A percentile compares a stretch with the other conserved stretches of the same genome.
Evolutionary conservation across 129 eudicot species (phyloP).

Genomic region (Gnaphalium uliginosum): DNA sequence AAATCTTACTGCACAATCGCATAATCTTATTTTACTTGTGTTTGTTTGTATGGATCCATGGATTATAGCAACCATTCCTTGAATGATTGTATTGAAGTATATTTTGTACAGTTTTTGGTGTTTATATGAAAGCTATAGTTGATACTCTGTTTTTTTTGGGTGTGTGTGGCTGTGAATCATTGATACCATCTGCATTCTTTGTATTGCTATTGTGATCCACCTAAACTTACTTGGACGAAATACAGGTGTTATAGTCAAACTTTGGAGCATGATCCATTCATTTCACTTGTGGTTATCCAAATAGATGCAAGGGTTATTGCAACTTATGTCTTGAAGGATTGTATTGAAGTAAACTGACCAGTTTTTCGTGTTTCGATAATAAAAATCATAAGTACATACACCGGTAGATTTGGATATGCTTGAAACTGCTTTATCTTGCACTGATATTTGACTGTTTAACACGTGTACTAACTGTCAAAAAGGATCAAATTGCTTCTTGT

Average conservation of each 20-base stretch:
- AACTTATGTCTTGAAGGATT: slow-evolving; percentile 11
- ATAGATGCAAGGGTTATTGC: slow-evolving; percentile 19
- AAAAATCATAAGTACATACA: background rate
- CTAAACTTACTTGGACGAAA: too few relatives aligned
- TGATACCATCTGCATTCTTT: too few relatives aligned
- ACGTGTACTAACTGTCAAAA: background rate
- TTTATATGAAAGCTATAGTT: background rate
- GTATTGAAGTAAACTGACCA: background rate
- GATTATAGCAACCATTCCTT: background rate
- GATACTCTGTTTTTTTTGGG: too few relatives aligned
- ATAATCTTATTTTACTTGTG: background rate
- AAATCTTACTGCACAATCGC: background rate
- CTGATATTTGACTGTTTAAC: too few relatives aligned
- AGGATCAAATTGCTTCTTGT: background rate
- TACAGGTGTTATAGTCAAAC: too few relatives aligned
- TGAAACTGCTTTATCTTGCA: too few relatives aligned
- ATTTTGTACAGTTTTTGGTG: background rate
- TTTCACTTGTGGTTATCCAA: background rate
- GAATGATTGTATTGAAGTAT: background rate
- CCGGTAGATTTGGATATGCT: too few relatives aligned
- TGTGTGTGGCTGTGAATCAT: too few relatives aligned
- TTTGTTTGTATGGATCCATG: background rate
- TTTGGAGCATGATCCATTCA: background rate
- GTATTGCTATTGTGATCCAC: too few relatives aligned
- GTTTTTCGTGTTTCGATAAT: background rate